Base-by-base conservation (phyloP, 768 basidiomycete species). In the Kwoniella botswanensis region DNA sequence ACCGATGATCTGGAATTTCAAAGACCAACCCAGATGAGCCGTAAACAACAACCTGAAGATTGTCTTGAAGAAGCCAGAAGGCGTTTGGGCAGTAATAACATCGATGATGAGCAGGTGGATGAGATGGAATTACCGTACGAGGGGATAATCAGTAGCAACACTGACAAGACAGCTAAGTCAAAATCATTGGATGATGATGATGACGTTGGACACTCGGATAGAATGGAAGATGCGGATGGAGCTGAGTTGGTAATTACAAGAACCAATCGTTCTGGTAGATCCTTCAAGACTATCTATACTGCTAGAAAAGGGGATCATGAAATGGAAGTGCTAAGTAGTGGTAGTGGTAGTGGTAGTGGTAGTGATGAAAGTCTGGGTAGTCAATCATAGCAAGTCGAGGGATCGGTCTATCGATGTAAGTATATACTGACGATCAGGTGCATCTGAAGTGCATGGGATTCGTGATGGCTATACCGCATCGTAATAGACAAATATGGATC, bases 1-100 rank as follows among this genome's bases (percentile, higher is more conserved):
- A 26, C 13, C 21, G 56, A 58, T 5, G 56, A 35, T 22, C 22
- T 58, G 22, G 29, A 58, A 58, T 58, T 22, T 26, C n/a, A 58
- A 1, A n/a, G 15, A 22, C 56, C 1, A 2, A 15, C 13, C n/a
- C 3, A n/a, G 13, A 13, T 15, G 13, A 26, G 56, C 21, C 4
- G 22, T 22, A n/a, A 22, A 22, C 4, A 15, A 35, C 17, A 6
- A 17, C 56, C 56, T 58, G 24, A 58, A 58, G 56, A 58, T 58
- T 58, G 56, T 22, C 24, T 22, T 58, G 56, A 58, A 22, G 56
- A 58, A 58, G 56, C 56, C 13, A n/a, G 22, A 35, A 26, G 24
- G 24, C 18, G 56, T 26, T 22, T 58, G 56, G 24, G 56, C 22
- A 58, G 56, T 12, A 13, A 22, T 10, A 10, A 15, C 18, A n/a